Evolutionary conservation across 805 yeast species (phyloP).

Genomic region (Ogataea naganishii): DNA sequence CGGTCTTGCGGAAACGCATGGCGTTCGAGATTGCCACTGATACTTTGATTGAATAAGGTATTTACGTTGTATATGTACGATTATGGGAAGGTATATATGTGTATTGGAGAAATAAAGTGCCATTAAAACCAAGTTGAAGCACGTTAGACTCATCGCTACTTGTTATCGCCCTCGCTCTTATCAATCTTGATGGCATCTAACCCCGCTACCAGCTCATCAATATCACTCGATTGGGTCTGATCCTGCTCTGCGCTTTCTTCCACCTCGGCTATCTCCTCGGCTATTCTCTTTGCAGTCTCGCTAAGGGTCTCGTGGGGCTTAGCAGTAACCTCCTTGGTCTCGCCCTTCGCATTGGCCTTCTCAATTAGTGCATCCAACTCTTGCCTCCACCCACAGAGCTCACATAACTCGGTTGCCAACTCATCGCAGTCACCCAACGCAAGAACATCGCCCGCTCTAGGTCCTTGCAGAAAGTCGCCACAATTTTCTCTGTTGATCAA

Average conservation of each 20-base stretch:
- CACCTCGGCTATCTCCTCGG: slow-evolving; percentile 17
- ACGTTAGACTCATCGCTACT: too few relatives aligned
- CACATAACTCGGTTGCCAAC: slow-evolving; percentile 46
- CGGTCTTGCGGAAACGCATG: slow-evolving; percentile 56
- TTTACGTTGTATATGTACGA: too few relatives aligned
- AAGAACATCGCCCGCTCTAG: slow-evolving; percentile 54
- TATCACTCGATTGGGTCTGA: too few relatives aligned
- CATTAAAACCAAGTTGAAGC: too few relatives aligned
- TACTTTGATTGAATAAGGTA: too few relatives aligned
- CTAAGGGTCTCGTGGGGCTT: slow-evolving; percentile 8
- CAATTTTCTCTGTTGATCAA: slow-evolving; percentile 70
- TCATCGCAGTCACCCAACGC: slow-evolving; percentile 57
- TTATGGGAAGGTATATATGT: too few relatives aligned
- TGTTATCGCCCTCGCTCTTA: not conserved
- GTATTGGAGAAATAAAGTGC: too few relatives aligned
- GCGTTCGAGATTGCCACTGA: slow-evolving; percentile 43
- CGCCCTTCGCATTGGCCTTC: slow-evolving; percentile 13
- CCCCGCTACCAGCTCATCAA: slow-evolving; percentile 12
- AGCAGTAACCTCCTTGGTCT: slow-evolving; percentile 4
- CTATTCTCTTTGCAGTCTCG: slow-evolving; percentile 18
- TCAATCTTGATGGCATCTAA: slow-evolving; percentile 10
- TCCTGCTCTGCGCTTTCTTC: too few relatives aligned
- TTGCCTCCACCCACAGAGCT: slow-evolving; percentile 54
- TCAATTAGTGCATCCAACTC: slow-evolving; percentile 38
- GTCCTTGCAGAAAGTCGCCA: slow-evolving; percentile 54